Percentiles rank a stretch among this genome's conserved stretches.
phyloP scores from a whole-genome alignment of 257 asterid genomes.

The Nyctanthes arbortristis region DNA sequence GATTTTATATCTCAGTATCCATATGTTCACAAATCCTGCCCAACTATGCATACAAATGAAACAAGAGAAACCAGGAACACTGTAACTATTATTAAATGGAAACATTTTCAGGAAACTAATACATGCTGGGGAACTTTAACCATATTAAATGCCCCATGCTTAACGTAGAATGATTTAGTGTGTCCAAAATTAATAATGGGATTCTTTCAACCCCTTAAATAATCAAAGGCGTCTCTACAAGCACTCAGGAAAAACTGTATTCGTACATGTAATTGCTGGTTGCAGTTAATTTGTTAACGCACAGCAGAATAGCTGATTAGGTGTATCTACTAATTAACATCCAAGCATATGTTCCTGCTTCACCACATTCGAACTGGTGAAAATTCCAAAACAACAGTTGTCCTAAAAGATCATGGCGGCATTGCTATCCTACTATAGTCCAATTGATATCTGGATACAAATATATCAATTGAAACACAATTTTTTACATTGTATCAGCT shows the following conservation, averaged over 20 bases:
- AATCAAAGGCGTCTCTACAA: conserved; percentile 17
- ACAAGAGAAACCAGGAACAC: neutral
- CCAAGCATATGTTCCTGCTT: conserved; percentile 12
- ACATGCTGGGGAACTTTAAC: neutral
- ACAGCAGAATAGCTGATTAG: neutral
- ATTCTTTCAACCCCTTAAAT: conserved; percentile 14
- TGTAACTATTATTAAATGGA: conserved; percentile 9
- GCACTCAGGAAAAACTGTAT: conserved; percentile 1
- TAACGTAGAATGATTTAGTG: neutral
- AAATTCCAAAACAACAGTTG: conserved; percentile 3
- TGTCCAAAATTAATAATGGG: conserved; percentile 2
- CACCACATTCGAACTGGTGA: conserved; percentile 18
- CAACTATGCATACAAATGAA: conserved; percentile 19
- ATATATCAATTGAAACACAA: conserved; percentile 9
- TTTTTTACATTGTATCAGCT: no score
- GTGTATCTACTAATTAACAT: conserved; percentile 17
- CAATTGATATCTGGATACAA: neutral
- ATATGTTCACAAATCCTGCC: conserved; percentile 11
- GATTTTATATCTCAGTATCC: conserved; percentile 16
- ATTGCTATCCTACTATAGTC: neutral
- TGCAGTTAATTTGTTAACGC: neutral
- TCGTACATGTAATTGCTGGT: conserved; percentile 13
- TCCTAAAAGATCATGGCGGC: neutral
- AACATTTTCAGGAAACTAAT: conserved; percentile 1
- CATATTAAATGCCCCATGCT: neutral